phyloP scores from a whole-genome alignment of 192 early-diverging fungal species.

The Pecoramyces ruminantium region DNA sequence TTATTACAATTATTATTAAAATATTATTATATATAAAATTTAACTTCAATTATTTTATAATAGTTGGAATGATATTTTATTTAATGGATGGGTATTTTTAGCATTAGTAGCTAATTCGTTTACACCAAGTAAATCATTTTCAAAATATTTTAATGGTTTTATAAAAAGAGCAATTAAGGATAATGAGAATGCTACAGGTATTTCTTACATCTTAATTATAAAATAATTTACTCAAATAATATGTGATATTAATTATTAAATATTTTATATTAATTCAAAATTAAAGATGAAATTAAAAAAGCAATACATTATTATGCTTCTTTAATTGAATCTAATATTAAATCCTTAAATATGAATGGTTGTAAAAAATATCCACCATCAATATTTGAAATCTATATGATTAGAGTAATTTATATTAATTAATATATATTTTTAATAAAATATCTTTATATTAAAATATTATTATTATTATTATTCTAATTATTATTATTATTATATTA shows the following conservation, averaged over 20 bases:
- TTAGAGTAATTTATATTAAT: background rate
- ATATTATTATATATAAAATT: too few species aligned
- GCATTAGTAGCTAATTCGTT: background rate
- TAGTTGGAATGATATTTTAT: background rate
- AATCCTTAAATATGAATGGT: background rate
- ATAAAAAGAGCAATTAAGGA: background rate
- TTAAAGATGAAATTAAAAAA: background rate
- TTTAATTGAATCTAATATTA: background rate
- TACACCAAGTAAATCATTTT: background rate
- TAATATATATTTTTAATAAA: too few species aligned
- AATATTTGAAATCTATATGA: background rate
- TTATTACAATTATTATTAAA: too few species aligned
- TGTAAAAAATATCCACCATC: background rate
- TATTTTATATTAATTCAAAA: too few species aligned
- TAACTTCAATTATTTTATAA: background rate
- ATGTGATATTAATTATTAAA: too few species aligned
- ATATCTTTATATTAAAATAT: too few species aligned
- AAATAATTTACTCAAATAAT: too few species aligned
- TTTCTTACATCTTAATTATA: too few species aligned
- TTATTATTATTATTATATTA: too few species aligned
- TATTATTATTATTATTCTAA: too few species aligned
- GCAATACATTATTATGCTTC: background rate
- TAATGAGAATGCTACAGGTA: background rate
- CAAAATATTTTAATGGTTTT: background rate
- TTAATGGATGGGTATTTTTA: background rate